Conservation (phyloP, 805 yeast species). For the Vanderwaltozyma polyspora region DNA sequence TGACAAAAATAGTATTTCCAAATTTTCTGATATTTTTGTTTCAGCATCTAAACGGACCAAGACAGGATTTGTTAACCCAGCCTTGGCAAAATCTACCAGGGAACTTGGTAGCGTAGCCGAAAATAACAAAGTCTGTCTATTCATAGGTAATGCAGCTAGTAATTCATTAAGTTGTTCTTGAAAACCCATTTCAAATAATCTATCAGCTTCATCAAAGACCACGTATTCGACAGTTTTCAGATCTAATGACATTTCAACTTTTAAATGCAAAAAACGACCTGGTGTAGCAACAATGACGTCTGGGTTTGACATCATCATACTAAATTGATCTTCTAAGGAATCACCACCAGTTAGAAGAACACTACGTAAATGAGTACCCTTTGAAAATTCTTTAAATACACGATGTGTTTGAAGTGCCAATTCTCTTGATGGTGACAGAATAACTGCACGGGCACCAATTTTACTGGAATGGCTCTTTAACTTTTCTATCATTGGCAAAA, state of each 20-base stretch:
- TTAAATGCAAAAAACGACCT: slow-evolving; percentile 90
- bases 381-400: slow-evolving; percentile 78
- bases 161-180: slow-evolving; percentile 87
- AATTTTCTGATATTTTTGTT: slow-evolving; percentile 75
- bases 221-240: slow-evolving; percentile 76
- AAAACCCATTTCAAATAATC: slow-evolving; percentile 93
- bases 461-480: slow-evolving; percentile 74
- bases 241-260: slow-evolving; percentile 89
- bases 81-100: slow-evolving; percentile 92
- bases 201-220: slow-evolving; percentile 95
- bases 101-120: slow-evolving; percentile 92
- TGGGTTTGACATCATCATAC: slow-evolving; percentile 86
- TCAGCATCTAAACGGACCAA: slow-evolving; percentile 90
- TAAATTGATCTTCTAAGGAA: slow-evolving; percentile 91
- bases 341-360: slow-evolving; percentile 93
- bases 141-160: slow-evolving; percentile 67
- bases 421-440: slow-evolving; percentile 92
- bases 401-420: slow-evolving; percentile 86
- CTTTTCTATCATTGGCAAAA: slow-evolving; percentile 79
- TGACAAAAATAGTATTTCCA: slow-evolving; percentile 80
- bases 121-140: slow-evolving; percentile 79
- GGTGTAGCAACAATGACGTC: slow-evolving; percentile 95
- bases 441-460: slow-evolving; percentile 80
- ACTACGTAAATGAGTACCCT: slow-evolving; percentile 72
- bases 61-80: slow-evolving; percentile 87